Percentiles rank a stretch among this genome's conserved stretches.
These are phyloP conservation scores for Aspergillus sp. DNA, from an alignment of 2,329 filamentous ascomycete species.

Conservation along the genomic window DNA sequence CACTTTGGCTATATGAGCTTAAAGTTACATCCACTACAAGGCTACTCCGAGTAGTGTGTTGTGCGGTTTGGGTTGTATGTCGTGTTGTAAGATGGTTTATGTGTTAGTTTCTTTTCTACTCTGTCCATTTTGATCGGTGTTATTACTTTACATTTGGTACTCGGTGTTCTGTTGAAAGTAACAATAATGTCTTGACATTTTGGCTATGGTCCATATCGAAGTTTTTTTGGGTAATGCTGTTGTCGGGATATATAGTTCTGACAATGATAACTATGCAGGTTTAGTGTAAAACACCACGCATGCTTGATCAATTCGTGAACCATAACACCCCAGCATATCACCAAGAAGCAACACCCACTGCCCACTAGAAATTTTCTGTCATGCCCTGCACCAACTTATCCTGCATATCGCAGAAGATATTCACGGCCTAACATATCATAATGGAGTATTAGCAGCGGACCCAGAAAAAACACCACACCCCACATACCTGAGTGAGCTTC, in stretches of 20 bases:
- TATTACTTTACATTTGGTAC: too few relatives aligned
- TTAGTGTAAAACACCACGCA: too few relatives aligned
- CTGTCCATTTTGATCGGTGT: too few relatives aligned
- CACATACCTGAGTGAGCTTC: conserved; percentile 48
- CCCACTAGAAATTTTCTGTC: neutral
- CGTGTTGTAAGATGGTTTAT: too few relatives aligned
- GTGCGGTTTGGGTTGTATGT: neutral
- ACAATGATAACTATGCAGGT: too few relatives aligned
- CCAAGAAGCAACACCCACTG: neutral
- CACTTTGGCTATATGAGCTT: neutral
- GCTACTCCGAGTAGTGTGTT: neutral
- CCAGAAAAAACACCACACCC: neutral
- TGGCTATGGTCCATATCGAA: too few relatives aligned
- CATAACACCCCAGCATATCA: neutral
- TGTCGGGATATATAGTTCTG: too few relatives aligned
- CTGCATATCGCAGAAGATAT: conserved; percentile 21
- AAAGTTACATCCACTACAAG: neutral
- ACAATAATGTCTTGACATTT: too few relatives aligned
- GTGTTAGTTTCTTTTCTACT: too few relatives aligned
- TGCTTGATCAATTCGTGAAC: too few relatives aligned
- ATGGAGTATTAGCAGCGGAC: neutral
- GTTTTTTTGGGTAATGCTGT: too few relatives aligned
- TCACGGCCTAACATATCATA: conserved; percentile 13
- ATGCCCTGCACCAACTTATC: conserved; percentile 8
- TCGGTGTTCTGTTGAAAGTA: too few relatives aligned